Evolutionary conservation across 371 early-diverging fungal species (phyloP).

Genomic region (Rhizopus stolonifer): DNA sequence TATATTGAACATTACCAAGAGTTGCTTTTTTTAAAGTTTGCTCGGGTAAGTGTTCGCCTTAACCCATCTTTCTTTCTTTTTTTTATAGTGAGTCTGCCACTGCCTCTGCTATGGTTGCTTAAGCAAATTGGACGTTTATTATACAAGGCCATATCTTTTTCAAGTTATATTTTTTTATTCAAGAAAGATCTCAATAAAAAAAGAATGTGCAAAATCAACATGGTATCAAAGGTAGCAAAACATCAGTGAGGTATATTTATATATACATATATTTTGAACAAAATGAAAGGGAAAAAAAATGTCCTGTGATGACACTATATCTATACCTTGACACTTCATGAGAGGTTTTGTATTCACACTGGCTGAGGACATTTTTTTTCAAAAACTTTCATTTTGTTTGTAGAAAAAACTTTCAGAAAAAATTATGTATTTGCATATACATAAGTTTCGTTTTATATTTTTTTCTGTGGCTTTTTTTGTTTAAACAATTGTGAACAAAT

Average conservation of each 20-base stretch:
- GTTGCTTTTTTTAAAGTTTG: constrained; percentile 8
- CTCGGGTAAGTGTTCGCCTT: constrained; percentile 47
- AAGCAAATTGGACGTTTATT: constrained; percentile 11
- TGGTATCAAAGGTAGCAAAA: too few species aligned
- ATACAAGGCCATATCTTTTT: background rate
- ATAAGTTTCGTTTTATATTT: background rate
- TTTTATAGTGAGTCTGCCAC: constrained; percentile 50
- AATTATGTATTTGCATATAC: too few species aligned
- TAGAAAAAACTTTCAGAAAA: too few species aligned
- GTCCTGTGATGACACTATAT: constrained; percentile 15
- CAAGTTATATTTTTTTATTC: background rate
- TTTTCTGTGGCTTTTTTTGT: background rate
- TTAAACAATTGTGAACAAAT: background rate
- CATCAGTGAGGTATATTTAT: too few species aligned
- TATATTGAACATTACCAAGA: constrained; percentile 27
- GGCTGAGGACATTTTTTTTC: constrained; percentile 16
- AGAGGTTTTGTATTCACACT: constrained; percentile 30
- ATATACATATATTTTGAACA: too few species aligned
- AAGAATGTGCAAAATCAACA: background rate
- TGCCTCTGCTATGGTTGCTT: constrained; percentile 52
- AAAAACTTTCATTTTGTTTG: background rate
- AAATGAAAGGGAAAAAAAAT: too few species aligned
- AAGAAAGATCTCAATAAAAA: background rate
- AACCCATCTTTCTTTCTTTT: constrained; percentile 23
- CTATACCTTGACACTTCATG: constrained; percentile 12